Evolutionary conservation across 2,329 filamentous ascomycete species (phyloP).

Genomic region (Atkinsonella hypoxylon): DNA sequence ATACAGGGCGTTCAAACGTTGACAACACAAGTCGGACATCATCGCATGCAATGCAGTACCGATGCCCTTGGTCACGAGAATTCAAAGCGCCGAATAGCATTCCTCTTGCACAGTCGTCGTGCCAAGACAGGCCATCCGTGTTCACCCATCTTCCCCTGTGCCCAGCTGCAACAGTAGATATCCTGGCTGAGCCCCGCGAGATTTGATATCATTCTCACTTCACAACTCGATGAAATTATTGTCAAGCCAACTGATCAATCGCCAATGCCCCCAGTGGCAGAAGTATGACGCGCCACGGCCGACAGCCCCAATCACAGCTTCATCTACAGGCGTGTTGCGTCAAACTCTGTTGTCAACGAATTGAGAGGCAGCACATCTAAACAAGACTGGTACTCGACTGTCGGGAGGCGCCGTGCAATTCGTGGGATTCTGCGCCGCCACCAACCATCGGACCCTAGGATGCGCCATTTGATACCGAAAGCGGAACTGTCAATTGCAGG

Average conservation of each 20-base stretch:
- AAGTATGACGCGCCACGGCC: background rate
- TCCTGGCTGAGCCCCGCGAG: no score
- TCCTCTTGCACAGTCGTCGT: background rate
- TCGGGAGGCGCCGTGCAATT: background rate
- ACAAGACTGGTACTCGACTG: background rate
- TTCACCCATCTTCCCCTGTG: background rate
- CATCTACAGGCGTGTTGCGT: background rate
- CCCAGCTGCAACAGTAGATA: no score
- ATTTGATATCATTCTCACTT: background rate
- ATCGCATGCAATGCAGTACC: no score
- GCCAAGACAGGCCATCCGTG: background rate
- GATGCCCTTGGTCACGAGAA: background rate
- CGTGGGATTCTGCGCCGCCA: constrained; percentile 4
- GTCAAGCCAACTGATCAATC: background rate
- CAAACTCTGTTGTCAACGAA: background rate
- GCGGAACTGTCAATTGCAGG: background rate
- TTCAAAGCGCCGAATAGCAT: background rate
- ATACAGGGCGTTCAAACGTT: background rate
- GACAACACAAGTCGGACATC: background rate
- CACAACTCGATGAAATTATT: background rate
- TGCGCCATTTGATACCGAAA: background rate
- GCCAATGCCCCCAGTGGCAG: background rate
- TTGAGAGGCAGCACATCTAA: background rate
- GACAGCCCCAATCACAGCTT: background rate
- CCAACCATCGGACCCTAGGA: constrained; percentile 6